Evolutionary conservation across 1,284 basidiomycete genomes (phyloP).

Genomic region (Marasmius fiardii): DNA sequence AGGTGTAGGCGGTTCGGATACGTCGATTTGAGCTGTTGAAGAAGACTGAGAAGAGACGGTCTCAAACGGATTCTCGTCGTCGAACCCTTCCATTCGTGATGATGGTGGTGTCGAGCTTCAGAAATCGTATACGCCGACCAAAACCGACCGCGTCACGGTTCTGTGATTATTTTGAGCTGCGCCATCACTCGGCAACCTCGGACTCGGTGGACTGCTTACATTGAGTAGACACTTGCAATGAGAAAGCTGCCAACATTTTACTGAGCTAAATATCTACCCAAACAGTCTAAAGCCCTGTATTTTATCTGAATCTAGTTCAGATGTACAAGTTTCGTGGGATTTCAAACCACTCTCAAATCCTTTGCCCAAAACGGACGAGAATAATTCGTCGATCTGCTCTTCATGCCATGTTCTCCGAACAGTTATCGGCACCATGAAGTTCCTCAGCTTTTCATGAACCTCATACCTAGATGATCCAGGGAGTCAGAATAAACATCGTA

Average conservation of each 20-base stretch:
- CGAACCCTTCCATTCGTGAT: constrained; percentile 58
- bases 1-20: constrained; percentile 66
- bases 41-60: constrained; percentile 66
- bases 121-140: not conserved
- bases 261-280: constrained; percentile 42
- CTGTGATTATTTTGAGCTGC: not conserved
- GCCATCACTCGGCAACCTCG: too few relatives aligned
- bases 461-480: constrained; percentile 61
- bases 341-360: constrained; percentile 44
- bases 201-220: too few relatives aligned
- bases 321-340: constrained; percentile 15
- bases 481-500: not conserved
- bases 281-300: constrained; percentile 52
- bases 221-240: too few relatives aligned
- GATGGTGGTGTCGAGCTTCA: not conserved
- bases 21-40: constrained; percentile 55
- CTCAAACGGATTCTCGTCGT: constrained; percentile 81
- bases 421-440: constrained; percentile 90
- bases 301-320: constrained; percentile 13
- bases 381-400: constrained; percentile 90
- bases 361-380: constrained; percentile 78
- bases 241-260: too few relatives aligned
- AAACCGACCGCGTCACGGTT: not conserved
- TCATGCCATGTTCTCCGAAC: constrained; percentile 77
- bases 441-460: constrained; percentile 89